Evolutionary conservation across 441 rosid species (phyloP), one percentile per base, ranked within the genome.

Genomic region (Populus hybrid): DNA sequence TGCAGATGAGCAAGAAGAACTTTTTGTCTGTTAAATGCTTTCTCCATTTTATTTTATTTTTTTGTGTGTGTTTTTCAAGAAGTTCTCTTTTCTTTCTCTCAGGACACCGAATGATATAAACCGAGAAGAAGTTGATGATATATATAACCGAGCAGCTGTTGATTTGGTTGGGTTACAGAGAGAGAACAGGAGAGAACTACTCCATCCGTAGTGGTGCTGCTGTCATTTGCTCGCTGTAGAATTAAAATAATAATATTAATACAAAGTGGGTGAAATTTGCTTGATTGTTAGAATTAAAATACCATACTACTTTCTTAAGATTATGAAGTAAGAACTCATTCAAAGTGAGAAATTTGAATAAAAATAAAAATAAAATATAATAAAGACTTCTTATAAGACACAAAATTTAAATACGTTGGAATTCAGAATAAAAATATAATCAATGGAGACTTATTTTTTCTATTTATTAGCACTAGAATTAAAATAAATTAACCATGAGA

Each of bases 1-100:
- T 78, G 87, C 64, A 93, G 83, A 79, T 93, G 99, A 75, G 84
- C 82, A 78, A 95, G 91, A 82, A 95, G 82, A 80, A 95, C 83
- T 82, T 82, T 88, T 79, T 93, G 98, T 74, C 99, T 89, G 83
- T 87, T 88, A 21, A 86, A 7, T 29, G 97, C 97, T 80, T 82
- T 92, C 75, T 95, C 97, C 99, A 93, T 95, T 40, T 33, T 24
- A 24, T 24, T 24, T 36, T 81, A 74, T 56, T 68, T 29, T 69
- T 9, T 24, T 64, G 68, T 69, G 42, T 64, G 23, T 64, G 31
- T 64, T 53, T 53, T 6, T 53, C 61, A 53, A 53, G 59, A 50
- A 40, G 61, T 6, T 18, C n/a, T 53, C 61, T 16, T 53, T 6
- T 36, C 21, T 29, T 2, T 53, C n/a, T 53, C 21, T 53, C 61